A percentile compares a stretch with the other conserved stretches of the same genome.
Conservation (phyloP, 768 basidiomycete species). For the Lentinula sp. region DNA sequence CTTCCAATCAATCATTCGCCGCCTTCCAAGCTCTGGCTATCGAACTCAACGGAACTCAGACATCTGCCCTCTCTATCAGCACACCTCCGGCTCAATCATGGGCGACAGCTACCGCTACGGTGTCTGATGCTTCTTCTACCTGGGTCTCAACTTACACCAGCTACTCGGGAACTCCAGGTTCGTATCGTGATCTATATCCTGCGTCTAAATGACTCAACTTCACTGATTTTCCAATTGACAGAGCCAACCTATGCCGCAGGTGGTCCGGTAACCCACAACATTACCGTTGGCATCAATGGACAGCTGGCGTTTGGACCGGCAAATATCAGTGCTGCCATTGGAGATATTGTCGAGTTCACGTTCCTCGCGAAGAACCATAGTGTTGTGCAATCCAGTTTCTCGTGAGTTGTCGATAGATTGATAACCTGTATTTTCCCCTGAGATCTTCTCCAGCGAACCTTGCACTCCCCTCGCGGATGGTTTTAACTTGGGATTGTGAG, state of each 20-base stretch:
- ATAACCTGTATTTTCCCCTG: neutral
- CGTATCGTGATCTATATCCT: conserved; percentile 1
- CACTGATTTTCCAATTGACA: conserved; percentile 2
- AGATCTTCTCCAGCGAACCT: neutral
- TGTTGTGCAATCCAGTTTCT: conserved; percentile 35
- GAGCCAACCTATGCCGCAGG: conserved; percentile 16
- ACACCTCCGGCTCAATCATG: conserved; percentile 26
- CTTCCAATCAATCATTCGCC: conserved; percentile 33
- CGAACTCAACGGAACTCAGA: conserved; percentile 24
- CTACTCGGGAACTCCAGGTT: conserved; percentile 28
- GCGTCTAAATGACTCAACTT: neutral
- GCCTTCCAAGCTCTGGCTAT: conserved; percentile 45
- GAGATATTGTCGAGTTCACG: conserved; percentile 38
- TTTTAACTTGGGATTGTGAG: conserved; percentile 41
- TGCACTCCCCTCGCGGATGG: neutral
- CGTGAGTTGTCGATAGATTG: conserved; percentile 7
- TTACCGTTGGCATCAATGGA: conserved; percentile 33
- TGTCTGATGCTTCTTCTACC: conserved; percentile 22
- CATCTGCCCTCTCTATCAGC: conserved; percentile 11
- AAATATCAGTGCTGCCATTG: conserved; percentile 32
- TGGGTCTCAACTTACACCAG: conserved; percentile 35
- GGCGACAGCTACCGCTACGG: conserved; percentile 33
- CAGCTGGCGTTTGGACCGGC: conserved; percentile 26
- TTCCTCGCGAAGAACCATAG: conserved; percentile 45
- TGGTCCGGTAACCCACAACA: conserved; percentile 25